Base-by-base conservation (phyloP, 2,329 filamentous ascomycete species). In the Penicillium sp. region DNA sequence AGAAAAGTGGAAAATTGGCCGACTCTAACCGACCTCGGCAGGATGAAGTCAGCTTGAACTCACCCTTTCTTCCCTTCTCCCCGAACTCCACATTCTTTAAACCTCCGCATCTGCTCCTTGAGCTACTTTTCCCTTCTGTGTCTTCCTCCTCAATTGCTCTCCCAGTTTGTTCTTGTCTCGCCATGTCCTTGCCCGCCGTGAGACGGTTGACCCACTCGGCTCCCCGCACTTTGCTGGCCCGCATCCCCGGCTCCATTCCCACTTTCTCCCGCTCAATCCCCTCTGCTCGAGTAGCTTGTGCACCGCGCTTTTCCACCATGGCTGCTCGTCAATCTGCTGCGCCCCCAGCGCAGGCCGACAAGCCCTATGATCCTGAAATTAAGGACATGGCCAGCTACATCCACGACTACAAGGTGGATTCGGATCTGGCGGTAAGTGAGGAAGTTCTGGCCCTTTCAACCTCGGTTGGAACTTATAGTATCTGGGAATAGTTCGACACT, bases 381-480 rank as follows among this genome's bases (percentile, higher is more conserved):
- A 82, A 80, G 67, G 89, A 96, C 65, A 95, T 98, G 74, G 90
- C 90, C 47, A 79, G 76, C 69, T 98, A 95, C 70, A 84, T 96
- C 63, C 86, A 93, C 75, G 85, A 89, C 65, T 90, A 89, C 67
- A 76, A 85, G 41, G 84, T 96, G 60, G 76, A 90, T 55, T 96
- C 90, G 18, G 86, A 94, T 52, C 77, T 98, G 57, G 92, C 92
- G 62, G 89, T 95, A 75, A 69, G 87, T 27, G 9, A 4, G 6
- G 25, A 27, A 5, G 9, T 27, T 13, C 10, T 27, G 25, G n/a
- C n/a, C n/a, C 5, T n/a, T 11, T 13, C 9, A 13, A 11, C 9
- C 25, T 11, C 4, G 25, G 9, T n/a, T 27, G 6, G 6, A 27
- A n/a, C 9, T 13, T 6, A 11, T 42, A 12, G 14, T 16, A 23